Conservation (phyloP, 805 yeast species). For the Pichia paraexigua region DNA sequence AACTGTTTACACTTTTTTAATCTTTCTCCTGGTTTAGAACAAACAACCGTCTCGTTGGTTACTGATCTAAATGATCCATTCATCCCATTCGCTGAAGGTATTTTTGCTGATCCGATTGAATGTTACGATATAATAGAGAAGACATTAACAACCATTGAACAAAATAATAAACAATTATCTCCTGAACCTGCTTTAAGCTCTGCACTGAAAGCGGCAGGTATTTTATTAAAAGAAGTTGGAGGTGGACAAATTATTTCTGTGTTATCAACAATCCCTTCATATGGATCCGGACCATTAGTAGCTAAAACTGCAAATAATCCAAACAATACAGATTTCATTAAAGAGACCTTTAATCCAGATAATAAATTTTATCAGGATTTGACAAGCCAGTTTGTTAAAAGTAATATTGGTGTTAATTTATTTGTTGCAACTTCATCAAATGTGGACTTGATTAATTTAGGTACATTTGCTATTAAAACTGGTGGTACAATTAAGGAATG, state of each 20-base stretch:
- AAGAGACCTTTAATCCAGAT: conserved; percentile 49
- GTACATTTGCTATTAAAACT: conserved; percentile 51
- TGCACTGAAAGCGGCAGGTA: conserved; percentile 61
- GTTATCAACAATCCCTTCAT: conserved; percentile 62
- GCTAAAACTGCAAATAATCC: conserved; percentile 31
- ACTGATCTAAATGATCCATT: conserved; percentile 72
- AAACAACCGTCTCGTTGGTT: conserved; percentile 51
- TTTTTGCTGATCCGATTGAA: conserved; percentile 73
- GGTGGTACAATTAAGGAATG: conserved; percentile 67
- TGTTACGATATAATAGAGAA: conserved; percentile 57
- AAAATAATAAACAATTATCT: conserved; percentile 31
- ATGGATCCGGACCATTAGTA: conserved; percentile 71
- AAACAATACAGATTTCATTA: conserved; percentile 33
- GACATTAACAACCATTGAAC: conserved; percentile 55
- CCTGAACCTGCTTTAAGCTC: conserved; percentile 72
- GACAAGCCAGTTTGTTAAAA: conserved; percentile 45
- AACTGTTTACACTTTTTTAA: conserved; percentile 65
- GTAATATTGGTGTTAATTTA: conserved; percentile 69
- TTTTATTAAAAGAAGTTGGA: conserved; percentile 55
- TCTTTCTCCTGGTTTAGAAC: conserved; percentile 45
- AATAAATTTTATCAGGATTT: conserved; percentile 54
- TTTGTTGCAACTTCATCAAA: conserved; percentile 54
- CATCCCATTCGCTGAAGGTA: conserved; percentile 68
- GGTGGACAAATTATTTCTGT: conserved; percentile 79
- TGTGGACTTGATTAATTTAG: conserved; percentile 70